Conservation (phyloP, 1,284 basidiomycete genomes). For the Malassezia furfur region DNA sequence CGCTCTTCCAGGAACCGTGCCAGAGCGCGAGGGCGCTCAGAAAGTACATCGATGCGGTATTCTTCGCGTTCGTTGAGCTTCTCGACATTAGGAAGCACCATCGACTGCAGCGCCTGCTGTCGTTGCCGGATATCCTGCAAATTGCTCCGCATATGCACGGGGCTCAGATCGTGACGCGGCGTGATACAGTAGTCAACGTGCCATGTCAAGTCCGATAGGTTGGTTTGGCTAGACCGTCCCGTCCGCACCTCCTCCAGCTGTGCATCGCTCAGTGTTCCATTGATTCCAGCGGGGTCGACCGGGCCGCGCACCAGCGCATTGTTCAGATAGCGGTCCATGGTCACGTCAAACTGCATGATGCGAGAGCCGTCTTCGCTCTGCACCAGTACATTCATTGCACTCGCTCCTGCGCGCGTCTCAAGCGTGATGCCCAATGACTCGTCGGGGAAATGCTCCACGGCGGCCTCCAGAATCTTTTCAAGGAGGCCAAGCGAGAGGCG, state of each 20-base stretch:
- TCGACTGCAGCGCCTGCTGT: constrained; percentile 23
- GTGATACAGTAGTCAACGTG: constrained; percentile 37
- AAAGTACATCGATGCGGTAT: constrained; percentile 22
- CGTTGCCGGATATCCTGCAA: constrained; percentile 22
- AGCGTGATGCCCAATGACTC: constrained; percentile 37
- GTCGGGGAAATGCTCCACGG: constrained; percentile 58
- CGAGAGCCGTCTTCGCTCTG: constrained; percentile 19
- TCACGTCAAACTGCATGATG: constrained; percentile 34
- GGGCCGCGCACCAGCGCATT: constrained; percentile 32
- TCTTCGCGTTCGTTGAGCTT: constrained; percentile 36
- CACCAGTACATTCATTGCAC: constrained; percentile 30
- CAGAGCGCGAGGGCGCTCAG: constrained; percentile 29
- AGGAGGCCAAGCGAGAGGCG: constrained; percentile 64
- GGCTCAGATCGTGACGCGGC: constrained; percentile 27
- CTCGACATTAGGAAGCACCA: constrained; percentile 41
- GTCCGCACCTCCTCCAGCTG: constrained; percentile 28
- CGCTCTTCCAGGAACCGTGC: constrained; percentile 33
- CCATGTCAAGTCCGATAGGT: constrained; percentile 20
- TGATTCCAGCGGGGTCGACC: constrained; percentile 28
- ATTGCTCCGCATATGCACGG: constrained; percentile 22
- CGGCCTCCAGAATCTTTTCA: constrained; percentile 61
- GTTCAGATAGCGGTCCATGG: constrained; percentile 39
- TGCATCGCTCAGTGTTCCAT: constrained; percentile 23
- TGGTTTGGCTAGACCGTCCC: constrained; percentile 10
- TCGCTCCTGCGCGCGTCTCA: constrained; percentile 20